Percentiles rank a stretch among this genome's conserved stretches.
These are phyloP conservation scores for Candida insectalens DNA, from an alignment of 805 yeast species.

Conservation along the genomic window DNA sequence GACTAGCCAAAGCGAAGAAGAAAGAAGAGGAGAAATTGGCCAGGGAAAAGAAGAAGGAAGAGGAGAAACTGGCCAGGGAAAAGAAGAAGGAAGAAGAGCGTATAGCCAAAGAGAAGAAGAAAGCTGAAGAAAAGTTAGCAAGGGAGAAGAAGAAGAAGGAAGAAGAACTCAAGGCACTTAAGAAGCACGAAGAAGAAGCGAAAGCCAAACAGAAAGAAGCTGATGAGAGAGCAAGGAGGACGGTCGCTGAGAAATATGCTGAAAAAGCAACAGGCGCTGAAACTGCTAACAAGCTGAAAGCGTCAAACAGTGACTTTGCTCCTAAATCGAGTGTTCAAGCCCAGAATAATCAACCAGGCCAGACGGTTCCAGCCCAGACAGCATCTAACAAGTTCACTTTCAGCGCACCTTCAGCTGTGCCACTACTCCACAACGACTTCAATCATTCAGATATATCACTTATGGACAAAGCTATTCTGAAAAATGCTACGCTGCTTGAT, in stretches of 20 bases:
- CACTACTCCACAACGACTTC: too few species aligned
- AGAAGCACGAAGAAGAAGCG: background rate
- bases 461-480: too few species aligned
- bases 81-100: background rate
- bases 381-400: too few species aligned
- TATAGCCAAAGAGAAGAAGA: background rate
- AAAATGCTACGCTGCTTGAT: too few species aligned
- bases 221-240: background rate
- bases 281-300: background rate
- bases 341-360: too few species aligned
- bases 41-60: constrained; percentile 1
- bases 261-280: background rate
- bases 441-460: too few species aligned
- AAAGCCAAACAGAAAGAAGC: background rate
- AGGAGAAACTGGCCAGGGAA: background rate
- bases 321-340: too few species aligned
- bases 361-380: too few species aligned
- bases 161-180: background rate
- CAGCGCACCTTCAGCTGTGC: too few species aligned
- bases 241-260: background rate
- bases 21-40: background rate
- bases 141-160: background rate
- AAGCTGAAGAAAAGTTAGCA: background rate
- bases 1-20: constrained; percentile 1
- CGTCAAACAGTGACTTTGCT: too few species aligned